phyloP scores from a whole-genome alignment of 805 yeast species.

The Trichomonascus vanleenenianus region DNA sequence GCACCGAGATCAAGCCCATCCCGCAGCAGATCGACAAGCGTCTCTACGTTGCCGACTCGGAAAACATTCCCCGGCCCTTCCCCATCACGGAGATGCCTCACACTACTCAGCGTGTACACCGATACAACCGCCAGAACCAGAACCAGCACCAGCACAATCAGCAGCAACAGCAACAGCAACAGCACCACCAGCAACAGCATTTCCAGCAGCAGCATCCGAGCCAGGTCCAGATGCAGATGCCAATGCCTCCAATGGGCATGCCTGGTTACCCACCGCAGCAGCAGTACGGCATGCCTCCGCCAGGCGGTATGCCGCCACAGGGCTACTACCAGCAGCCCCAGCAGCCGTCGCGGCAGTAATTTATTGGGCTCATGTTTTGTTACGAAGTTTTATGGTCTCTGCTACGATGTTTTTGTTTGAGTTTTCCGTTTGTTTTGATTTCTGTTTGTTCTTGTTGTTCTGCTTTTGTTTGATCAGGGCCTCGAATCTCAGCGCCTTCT shows the following conservation, averaged over 20 bases:
- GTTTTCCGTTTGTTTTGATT: not conserved
- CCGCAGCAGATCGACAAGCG: conserved; percentile 88
- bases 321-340: conserved; percentile 10
- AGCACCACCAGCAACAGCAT: conserved; percentile 7
- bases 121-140: conserved; percentile 6
- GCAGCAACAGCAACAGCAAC: conserved; percentile 11
- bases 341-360: conserved; percentile 3
- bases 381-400: not conserved
- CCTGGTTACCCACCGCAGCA: conserved; percentile 1
- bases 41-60: conserved; percentile 64
- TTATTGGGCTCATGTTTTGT: not conserved
- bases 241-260: conserved; percentile 6
- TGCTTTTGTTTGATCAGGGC: conserved; percentile 7
- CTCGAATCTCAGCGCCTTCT: conserved; percentile 10
- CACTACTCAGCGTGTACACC: conserved; percentile 17
- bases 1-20: conserved; percentile 94
- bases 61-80: conserved; percentile 82
- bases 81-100: conserved; percentile 46
- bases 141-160: conserved; percentile 11
- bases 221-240: not conserved
- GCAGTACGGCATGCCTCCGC: conserved; percentile 9
- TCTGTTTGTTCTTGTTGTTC: conserved; percentile 12
- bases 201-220: not conserved
- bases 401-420: not conserved
- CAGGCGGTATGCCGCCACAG: conserved; percentile 13